Conservation (phyloP, 177 flowering plant genomes). For the Telopea speciosissima region DNA sequence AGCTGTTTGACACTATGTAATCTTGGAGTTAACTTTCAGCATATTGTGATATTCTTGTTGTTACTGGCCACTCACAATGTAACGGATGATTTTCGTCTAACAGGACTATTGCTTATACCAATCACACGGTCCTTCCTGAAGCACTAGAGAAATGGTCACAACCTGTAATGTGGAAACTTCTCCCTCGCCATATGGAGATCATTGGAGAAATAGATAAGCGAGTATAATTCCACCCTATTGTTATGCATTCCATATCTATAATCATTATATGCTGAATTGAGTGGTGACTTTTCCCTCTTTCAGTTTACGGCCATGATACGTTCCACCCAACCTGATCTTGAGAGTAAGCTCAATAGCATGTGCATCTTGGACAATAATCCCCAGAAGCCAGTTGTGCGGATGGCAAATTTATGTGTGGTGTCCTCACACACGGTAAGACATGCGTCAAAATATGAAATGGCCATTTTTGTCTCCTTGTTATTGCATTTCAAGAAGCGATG, state of each 20-base stretch:
- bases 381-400: slow-evolving; percentile 85
- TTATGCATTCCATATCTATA: slow-evolving; percentile 1
- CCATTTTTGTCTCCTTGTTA: background rate
- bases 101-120: slow-evolving; percentile 97
- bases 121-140: slow-evolving; percentile 97
- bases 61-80: background rate
- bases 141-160: slow-evolving; percentile 99
- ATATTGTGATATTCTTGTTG: background rate
- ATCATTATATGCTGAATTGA: background rate
- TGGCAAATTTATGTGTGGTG: slow-evolving; percentile 98
- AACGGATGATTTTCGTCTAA: slow-evolving; percentile 6
- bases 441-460: background rate
- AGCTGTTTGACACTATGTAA: slow-evolving; percentile 3
- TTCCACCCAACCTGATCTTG: slow-evolving; percentile 55
- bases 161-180: slow-evolving; percentile 89
- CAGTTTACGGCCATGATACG: slow-evolving; percentile 67
- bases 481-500: background rate
- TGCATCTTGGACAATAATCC: slow-evolving; percentile 77
- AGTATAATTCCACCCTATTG: slow-evolving; percentile 31
- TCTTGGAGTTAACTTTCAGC: background rate
- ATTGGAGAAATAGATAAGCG: slow-evolving; percentile 89
- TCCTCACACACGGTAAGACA: slow-evolving; percentile 81
- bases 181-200: slow-evolving; percentile 97
- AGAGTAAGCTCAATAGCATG: slow-evolving; percentile 53
- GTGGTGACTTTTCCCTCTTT: slow-evolving; percentile 11